These are phyloP conservation scores for Parathielavia hyrcaniae DNA, from an alignment of 495 filamentous ascomycete genomes.

Conservation along the genomic window DNA sequence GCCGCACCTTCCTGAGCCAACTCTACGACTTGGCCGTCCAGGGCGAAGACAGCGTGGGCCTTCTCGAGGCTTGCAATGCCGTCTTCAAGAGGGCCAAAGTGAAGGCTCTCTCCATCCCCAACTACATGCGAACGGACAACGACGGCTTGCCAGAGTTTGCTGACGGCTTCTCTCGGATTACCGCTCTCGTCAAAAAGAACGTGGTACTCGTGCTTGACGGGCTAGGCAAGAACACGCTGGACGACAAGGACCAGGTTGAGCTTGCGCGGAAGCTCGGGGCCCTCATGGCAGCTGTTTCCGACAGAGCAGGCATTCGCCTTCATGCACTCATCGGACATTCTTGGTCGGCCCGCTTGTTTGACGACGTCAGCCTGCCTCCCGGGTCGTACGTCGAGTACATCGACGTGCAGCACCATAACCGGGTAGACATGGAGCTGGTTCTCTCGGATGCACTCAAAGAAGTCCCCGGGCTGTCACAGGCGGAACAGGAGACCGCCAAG, in stretches of 20 bases:
- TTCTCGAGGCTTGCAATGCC: conserved; percentile 26
- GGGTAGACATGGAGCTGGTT: conserved; percentile 13
- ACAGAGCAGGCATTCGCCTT: conserved; percentile 4
- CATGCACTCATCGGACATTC: conserved; percentile 19
- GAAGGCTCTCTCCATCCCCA: background rate
- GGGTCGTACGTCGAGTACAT: conserved; percentile 11
- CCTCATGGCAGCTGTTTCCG: conserved; percentile 1
- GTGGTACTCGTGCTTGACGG: conserved; percentile 24
- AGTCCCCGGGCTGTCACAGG: conserved; percentile 16
- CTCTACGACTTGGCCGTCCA: conserved; percentile 20
- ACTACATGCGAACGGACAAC: background rate
- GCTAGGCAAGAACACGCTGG: conserved; percentile 15
- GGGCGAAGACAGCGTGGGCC: conserved; percentile 14
- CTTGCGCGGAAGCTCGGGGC: conserved; percentile 14
- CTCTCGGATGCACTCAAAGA: conserved; percentile 14
- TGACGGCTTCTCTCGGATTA: conserved; percentile 16
- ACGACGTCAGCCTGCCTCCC: background rate
- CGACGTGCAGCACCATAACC: conserved; percentile 14
- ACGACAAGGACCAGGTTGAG: conserved; percentile 17
- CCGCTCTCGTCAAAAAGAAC: conserved; percentile 14
- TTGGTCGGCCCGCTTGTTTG: conserved; percentile 11
- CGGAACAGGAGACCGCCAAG: conserved; percentile 23
- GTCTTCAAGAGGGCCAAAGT: conserved; percentile 21
- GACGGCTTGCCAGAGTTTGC: conserved; percentile 18
- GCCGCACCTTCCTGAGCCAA: conserved; percentile 19